Evolutionary conservation across 257 asterid genomes (phyloP).

Genomic region (Solanum clarkiae): DNA sequence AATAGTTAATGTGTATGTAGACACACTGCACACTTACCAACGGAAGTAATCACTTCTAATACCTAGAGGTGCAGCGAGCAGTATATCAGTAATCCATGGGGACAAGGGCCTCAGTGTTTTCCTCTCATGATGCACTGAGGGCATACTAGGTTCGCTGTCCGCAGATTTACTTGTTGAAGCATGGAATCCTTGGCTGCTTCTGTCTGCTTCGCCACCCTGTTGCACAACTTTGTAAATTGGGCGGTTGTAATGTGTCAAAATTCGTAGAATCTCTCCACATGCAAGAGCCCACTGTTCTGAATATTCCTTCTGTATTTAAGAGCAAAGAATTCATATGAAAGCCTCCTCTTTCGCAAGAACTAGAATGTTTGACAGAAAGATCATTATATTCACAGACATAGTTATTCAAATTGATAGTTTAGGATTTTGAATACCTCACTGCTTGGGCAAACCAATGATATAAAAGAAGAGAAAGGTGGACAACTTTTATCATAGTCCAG

Average conservation of each 20-base stretch:
- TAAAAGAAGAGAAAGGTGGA: constrained; percentile 90
- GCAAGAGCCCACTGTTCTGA: constrained; percentile 99
- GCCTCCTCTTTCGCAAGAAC: constrained; percentile 4
- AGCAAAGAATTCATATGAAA: constrained; percentile 7
- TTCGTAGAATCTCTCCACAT: constrained; percentile 92
- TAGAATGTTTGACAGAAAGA: background rate
- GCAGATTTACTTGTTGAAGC: constrained; percentile 61
- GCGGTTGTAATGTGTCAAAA: constrained; percentile 88
- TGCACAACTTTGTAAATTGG: constrained; percentile 76
- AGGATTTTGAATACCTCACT: constrained; percentile 49
- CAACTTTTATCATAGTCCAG: constrained; percentile 62
- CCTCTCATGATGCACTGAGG: constrained; percentile 59
- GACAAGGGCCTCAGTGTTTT: constrained; percentile 82
- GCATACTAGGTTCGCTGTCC: constrained; percentile 27
- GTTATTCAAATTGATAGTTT: background rate
- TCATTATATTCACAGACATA: background rate
- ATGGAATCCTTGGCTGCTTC: constrained; percentile 56
- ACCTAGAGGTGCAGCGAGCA: constrained; percentile 92
- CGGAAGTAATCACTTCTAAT: constrained; percentile 98
- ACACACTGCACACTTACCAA: constrained; percentile 46
- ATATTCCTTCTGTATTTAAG: constrained; percentile 57
- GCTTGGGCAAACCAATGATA: constrained; percentile 74
- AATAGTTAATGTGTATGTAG: background rate
- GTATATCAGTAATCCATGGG: constrained; percentile 92
- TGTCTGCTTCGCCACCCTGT: constrained; percentile 47